A percentile compares a stretch with the other conserved stretches of the same genome.
phyloP scores from a whole-genome alignment of 352 stramenopile species.

The Globisporangium sylvaticum region DNA sequence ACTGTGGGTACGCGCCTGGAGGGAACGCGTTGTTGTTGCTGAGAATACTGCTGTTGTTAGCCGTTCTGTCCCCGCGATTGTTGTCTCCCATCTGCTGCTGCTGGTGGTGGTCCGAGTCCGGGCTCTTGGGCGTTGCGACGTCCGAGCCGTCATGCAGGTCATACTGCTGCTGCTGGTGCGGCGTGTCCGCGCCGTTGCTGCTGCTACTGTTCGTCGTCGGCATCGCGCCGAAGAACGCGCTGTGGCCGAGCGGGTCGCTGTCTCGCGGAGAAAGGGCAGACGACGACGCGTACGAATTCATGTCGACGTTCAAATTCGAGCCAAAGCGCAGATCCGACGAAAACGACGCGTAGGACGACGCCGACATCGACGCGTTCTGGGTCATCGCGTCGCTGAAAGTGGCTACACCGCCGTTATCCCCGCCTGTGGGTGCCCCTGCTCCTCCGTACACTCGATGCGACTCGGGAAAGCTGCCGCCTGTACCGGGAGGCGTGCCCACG shows the following conservation, averaged over 20 bases:
- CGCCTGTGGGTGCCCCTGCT: not conserved
- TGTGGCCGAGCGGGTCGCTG: slow-evolving; percentile 6
- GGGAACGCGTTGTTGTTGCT: not conserved
- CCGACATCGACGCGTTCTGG: not conserved
- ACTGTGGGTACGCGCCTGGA: not conserved
- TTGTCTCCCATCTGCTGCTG: not conserved
- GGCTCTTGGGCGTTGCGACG: slow-evolving; percentile 8
- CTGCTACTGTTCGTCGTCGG: not conserved
- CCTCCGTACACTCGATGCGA: not conserved
- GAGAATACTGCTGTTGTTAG: slow-evolving; percentile 1
- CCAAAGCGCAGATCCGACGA: not conserved
- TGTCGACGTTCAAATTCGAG: slow-evolving; percentile 11
- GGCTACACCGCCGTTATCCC: not conserved
- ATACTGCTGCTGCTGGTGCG: slow-evolving; percentile 6
- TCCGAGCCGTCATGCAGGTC: slow-evolving; percentile 2
- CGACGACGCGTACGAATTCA: slow-evolving; percentile 16
- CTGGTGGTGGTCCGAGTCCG: not conserved
- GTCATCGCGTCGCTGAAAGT: slow-evolving; percentile 13
- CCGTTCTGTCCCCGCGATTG: not conserved
- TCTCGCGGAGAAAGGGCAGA: slow-evolving; percentile 16
- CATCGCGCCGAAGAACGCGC: slow-evolving; percentile 9
- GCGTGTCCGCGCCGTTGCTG: not conserved
- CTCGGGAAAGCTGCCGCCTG: slow-evolving; percentile 1
- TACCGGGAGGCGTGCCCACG: slow-evolving; percentile 15
- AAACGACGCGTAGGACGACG: slow-evolving; percentile 4